Evolutionary conservation across 192 early-diverging fungal species (phyloP).

Genomic region (Coemansia sp.): DNA sequence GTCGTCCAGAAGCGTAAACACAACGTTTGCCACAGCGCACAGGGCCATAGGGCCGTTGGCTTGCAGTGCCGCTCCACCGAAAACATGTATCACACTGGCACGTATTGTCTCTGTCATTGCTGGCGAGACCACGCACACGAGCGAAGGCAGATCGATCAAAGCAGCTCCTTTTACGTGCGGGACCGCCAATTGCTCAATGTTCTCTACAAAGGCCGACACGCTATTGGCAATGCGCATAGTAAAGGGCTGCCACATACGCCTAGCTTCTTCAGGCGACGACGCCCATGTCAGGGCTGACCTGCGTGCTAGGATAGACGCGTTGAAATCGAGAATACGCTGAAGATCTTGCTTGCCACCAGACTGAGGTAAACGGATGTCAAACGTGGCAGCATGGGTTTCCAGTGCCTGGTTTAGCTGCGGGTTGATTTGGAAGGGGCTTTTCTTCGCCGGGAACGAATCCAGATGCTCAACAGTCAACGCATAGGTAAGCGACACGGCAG

Average conservation of each 20-base stretch:
- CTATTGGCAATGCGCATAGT: conserved; percentile 9
- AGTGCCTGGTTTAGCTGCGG: background rate
- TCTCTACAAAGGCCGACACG: background rate
- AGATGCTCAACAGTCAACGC: conserved; percentile 20
- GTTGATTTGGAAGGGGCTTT: background rate
- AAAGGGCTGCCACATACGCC: conserved; percentile 27
- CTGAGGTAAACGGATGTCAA: background rate
- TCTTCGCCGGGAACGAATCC: conserved; percentile 6
- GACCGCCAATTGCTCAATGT: too few species aligned
- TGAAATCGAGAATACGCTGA: conserved; percentile 24
- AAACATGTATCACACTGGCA: conserved; percentile 2
- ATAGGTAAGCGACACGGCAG: conserved; percentile 22
- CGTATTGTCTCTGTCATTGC: conserved; percentile 14
- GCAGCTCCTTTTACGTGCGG: background rate
- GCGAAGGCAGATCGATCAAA: conserved; percentile 6
- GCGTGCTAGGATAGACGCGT: conserved; percentile 19
- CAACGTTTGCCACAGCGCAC: conserved; percentile 18
- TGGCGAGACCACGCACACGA: conserved; percentile 19
- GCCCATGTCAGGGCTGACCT: conserved; percentile 14
- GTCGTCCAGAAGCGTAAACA: conserved; percentile 22
- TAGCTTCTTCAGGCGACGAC: conserved; percentile 1
- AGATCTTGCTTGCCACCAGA: background rate
- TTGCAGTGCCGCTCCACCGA: background rate
- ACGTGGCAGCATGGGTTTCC: conserved; percentile 8
- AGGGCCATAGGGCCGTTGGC: background rate